These are phyloP conservation scores for Coemansia sp. DNA, from an alignment of 192 early-diverging fungal genomes.

Conservation along the genomic window DNA sequence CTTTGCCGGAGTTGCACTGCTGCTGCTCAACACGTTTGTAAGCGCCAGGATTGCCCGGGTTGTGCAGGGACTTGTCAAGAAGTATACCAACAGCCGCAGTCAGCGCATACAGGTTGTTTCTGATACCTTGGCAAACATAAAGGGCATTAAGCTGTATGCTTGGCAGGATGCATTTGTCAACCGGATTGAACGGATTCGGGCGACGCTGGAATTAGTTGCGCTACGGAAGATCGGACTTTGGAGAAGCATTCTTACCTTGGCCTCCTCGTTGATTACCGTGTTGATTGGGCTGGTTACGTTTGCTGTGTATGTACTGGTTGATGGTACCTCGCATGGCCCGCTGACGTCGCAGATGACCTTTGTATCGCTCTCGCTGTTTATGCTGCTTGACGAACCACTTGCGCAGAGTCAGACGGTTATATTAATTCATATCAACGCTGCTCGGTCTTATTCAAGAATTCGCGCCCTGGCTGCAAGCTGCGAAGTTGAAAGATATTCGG, in stretches of 20 bases:
- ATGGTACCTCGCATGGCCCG: conserved; percentile 46
- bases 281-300: conserved; percentile 83
- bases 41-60: conserved; percentile 59
- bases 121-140: conserved; percentile 55
- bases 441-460: conserved; percentile 78
- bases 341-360: conserved; percentile 74
- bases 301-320: conserved; percentile 67
- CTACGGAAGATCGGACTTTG: conserved; percentile 74
- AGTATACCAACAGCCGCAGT: conserved; percentile 48
- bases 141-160: conserved; percentile 61
- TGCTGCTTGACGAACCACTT: conserved; percentile 86
- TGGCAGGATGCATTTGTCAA: conserved; percentile 62
- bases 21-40: conserved; percentile 6
- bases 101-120: conserved; percentile 57
- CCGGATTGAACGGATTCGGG: conserved; percentile 58
- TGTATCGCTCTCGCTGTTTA: conserved; percentile 86
- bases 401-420: conserved; percentile 80
- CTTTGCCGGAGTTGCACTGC: conserved; percentile 11
- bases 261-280: conserved; percentile 83
- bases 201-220: conserved; percentile 71
- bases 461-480: conserved; percentile 70
- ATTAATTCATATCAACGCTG: conserved; percentile 68
- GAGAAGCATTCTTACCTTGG: conserved; percentile 67
- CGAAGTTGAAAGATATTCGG: conserved; percentile 73
- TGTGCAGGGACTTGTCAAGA: conserved; percentile 10